Percentiles rank a stretch among this genome's conserved stretches.
phyloP scores from a whole-genome alignment of 2,329 filamentous ascomycete genomes.

The Triangularia verruculosa region DNA sequence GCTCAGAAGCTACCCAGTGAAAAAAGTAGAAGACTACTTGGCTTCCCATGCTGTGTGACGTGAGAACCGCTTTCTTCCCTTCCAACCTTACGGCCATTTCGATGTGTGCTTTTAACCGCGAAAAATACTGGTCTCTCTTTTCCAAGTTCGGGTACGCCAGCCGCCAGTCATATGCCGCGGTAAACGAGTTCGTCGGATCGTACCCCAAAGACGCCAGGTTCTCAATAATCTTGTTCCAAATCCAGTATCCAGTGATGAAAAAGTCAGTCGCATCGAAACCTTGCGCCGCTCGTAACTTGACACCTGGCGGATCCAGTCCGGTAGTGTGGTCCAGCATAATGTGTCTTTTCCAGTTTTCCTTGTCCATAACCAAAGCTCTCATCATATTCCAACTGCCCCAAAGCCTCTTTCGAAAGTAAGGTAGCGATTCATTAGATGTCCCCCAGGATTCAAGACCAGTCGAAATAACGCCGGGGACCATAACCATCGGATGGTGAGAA shows the following conservation, averaged over 20 bases:
- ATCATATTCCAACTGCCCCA: constrained; percentile 99
- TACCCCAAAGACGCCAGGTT: constrained; percentile 95
- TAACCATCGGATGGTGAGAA: constrained; percentile 86
- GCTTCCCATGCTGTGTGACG: constrained; percentile 96
- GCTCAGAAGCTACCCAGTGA: constrained; percentile 73
- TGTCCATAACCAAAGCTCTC: constrained; percentile 87
- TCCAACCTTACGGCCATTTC: constrained; percentile 75
- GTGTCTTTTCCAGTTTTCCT: constrained; percentile 90
- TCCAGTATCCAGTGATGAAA: constrained; percentile 91
- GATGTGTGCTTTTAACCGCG: constrained; percentile 82
- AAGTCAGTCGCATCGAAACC: constrained; percentile 98
- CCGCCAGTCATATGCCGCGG: constrained; percentile 83
- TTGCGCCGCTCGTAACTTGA: constrained; percentile 90
- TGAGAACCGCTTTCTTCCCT: constrained; percentile 75
- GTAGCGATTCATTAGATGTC: constrained; percentile 76
- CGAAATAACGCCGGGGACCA: constrained; percentile 97
- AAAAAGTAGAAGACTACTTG: constrained; percentile 85
- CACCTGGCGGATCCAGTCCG: constrained; percentile 81
- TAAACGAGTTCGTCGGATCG: constrained; percentile 74
- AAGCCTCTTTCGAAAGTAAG: constrained; percentile 89
- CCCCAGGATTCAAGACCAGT: constrained; percentile 97
- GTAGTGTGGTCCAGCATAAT: constrained; percentile 95
- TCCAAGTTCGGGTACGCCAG: constrained; percentile 89
- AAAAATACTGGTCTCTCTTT: constrained; percentile 88
- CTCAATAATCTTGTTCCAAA: constrained; percentile 98